Base-by-base conservation (phyloP, 2,329 filamentous ascomycete species). In the Colletotrichum spaethianum region DNA sequence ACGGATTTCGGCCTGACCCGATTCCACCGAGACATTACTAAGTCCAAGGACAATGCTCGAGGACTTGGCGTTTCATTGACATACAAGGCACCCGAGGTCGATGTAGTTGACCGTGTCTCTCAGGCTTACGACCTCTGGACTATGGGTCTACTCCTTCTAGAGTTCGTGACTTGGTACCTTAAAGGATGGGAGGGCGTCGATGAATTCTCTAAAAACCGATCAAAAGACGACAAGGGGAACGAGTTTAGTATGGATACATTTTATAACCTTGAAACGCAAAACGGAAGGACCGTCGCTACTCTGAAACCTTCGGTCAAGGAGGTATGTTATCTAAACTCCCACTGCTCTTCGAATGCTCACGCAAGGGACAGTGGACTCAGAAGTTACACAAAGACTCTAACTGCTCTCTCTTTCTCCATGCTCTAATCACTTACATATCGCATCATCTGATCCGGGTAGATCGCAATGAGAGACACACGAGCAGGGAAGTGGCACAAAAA, bases 151-250 rank as follows among this genome's bases (percentile, higher is more conserved):
- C 55, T 57, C n/a, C 26, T 57, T 9, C 33, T 57, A 8, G 55
- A 57, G 33, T 57, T 57, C 18, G 55, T 57, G 6, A 57, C 55
- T 20, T 57, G 55, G 55, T 57, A 57, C 18, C 55, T 57, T 20
- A 4, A 57, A 18, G 55, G 55, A 2, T 57, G 55, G 50, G 7
- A 53, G 2, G 50, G 50, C 7, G 28, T 53, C 0, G 50, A 53
- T n/a, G 4, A n/a, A 5, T 53, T 53, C 28, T 33, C 50, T 28
- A 9, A 1, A 9, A 9, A 53, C 4, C 50, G 50, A 9, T 28
- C 18, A 4, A 18, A 53, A 6, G 18, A n/a, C 18, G 9, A 33
- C 18, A 18, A 20, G 6, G 50, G 28, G 9, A 28, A 53, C 3
- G 28, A 6, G 8, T 20, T 33, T 3, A 16, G 14, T 6, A 7